Percentiles rank a stretch among this genome's conserved stretches.
Evolutionary conservation across 768 basidiomycete species (phyloP).

Genomic region (Leucosporidium yakuticum): DNA sequence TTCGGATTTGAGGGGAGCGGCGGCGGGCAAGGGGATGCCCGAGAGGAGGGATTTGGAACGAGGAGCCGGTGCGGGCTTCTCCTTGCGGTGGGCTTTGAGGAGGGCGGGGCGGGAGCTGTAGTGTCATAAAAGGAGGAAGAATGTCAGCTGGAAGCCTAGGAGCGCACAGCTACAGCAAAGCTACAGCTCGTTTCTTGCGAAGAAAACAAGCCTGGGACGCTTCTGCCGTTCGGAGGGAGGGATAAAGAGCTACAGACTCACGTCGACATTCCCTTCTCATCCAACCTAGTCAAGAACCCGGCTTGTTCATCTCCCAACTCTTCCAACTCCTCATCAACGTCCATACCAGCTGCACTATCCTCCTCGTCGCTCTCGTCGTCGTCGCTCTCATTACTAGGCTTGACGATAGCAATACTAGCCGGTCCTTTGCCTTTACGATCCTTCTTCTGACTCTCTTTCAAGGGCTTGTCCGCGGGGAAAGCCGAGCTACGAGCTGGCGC

Average conservation of each 20-base stretch:
- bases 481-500: neutral
- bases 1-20: conserved; percentile 27
- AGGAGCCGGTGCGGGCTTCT: conserved; percentile 13
- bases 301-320: conserved; percentile 44
- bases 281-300: conserved; percentile 62
- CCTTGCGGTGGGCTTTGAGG: conserved; percentile 25
- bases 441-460: conserved; percentile 21
- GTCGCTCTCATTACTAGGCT: too few relatives aligned
- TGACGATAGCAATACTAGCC: conserved; percentile 13
- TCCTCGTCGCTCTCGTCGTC: neutral
- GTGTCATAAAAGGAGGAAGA: conserved; percentile 4
- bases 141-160: neutral
- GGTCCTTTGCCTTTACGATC: conserved; percentile 34
- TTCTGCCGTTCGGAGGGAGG: neutral
- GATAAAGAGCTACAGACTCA: conserved; percentile 42
- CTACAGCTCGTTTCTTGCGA: too few relatives aligned
- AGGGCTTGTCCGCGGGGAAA: conserved; percentile 5
- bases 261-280: conserved; percentile 75
- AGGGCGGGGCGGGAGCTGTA: conserved; percentile 27
- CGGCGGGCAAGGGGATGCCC: conserved; percentile 18
- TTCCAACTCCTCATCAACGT: conserved; percentile 60
- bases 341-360: conserved; percentile 44
- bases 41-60: conserved; percentile 12
- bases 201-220: neutral
- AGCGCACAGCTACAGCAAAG: too few relatives aligned